phyloP scores from a whole-genome alignment of 306 rosid species.

The Biancaea sappan region DNA sequence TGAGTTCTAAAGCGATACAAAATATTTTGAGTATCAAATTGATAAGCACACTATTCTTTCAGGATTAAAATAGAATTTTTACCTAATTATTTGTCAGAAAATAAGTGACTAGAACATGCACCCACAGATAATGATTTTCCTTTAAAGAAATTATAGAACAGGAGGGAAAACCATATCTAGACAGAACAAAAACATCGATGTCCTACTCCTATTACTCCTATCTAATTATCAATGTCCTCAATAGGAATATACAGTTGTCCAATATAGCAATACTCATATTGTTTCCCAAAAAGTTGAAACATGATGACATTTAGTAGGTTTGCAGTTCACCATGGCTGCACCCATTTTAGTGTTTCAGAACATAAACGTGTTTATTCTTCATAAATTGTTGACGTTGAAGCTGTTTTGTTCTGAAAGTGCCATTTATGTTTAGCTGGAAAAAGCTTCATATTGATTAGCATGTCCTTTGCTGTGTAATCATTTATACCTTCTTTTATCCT shows the following conservation, averaged over 20 bases:
- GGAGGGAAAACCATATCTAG: constrained; percentile 1
- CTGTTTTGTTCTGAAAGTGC: background rate
- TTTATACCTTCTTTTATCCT: constrained; percentile 31
- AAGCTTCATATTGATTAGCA: background rate
- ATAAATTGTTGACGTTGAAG: background rate
- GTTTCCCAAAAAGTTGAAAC: constrained; percentile 13
- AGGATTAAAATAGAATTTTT: background rate
- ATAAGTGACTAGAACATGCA: background rate
- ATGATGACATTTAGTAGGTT: background rate
- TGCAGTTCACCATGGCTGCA: constrained; percentile 14
- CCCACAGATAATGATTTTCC: no score
- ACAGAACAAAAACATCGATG: background rate
- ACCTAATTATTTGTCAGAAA: background rate
- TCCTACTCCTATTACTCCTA: no score
- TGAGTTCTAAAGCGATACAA: background rate
- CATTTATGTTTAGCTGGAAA: background rate
- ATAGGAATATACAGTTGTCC: background rate
- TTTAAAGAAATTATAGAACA: background rate
- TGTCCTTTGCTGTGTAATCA: constrained; percentile 17
- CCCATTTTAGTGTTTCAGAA: background rate
- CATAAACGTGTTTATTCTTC: no score
- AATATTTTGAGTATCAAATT: background rate
- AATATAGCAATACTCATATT: constrained; percentile 15
- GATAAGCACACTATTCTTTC: background rate
- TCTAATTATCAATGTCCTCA: background rate